Base-by-base conservation (phyloP, 768 basidiomycete species). In the Termitomyces sp. region DNA sequence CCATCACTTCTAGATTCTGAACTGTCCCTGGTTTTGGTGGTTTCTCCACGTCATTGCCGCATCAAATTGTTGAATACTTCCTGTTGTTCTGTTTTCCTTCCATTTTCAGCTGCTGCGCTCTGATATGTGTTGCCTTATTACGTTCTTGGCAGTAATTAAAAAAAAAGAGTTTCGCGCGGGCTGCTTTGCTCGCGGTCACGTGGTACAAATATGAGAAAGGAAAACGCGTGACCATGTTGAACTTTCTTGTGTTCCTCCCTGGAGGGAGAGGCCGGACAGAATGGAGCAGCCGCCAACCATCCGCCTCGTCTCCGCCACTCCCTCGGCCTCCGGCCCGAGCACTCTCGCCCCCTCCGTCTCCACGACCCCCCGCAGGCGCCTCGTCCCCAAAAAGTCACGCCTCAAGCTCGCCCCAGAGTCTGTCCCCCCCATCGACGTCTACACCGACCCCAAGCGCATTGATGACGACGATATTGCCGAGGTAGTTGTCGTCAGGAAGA, bases 311-410 rank as follows among this genome's bases (percentile, higher is more conserved):
- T 77, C 83, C 16, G 86, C 88, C 0, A 88, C 82, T 0, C 88
- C 88, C 3, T 83, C 81, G 13, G 78, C 81, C 6, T 61, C 75
- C 4, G 80, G 80, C 13, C 40, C 40, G 18, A 42, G 40, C 40
- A 42, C 54, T 0, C 35, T 77, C 28, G 66, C 70, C 24, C 73
- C 72, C 4, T 32, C 65, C 24, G 64, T 69, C 20, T 61, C 63
- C 0, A 61, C 65, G 58, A 18, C 63, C 38, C 65, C 65, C 8
- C 67, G 66, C 26, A 80, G 75, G 57, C 78, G 80, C 20, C 79
- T 90, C 58, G 84, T 88, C 10, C 88, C 86, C 16, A 90, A 88
- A 73, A 89, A 88, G 65, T 85, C 83, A 1, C 90, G 84, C 64
- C 78, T 90, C 26, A 64, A 72, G 45, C 65, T 80, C 40, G 38